Base-by-base conservation (phyloP, 2,329 filamentous ascomycete genomes). In the Botrytis pseudocinerea region DNA sequence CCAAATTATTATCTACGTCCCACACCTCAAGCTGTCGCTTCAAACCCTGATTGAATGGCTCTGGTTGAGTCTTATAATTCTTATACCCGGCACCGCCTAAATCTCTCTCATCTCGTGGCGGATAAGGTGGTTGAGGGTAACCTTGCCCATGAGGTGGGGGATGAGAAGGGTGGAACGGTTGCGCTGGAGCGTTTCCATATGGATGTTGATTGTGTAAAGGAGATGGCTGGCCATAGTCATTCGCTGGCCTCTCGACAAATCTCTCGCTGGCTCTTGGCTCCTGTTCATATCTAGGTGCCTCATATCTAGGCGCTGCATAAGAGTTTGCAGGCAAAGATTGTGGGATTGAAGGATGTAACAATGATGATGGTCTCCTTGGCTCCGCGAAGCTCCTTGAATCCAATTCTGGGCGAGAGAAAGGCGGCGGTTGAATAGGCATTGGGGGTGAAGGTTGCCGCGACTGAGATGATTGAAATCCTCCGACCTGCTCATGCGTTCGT, bases 1-100 rank as follows among this genome's bases (percentile, higher is more conserved):
- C 76, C 40, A 81, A 74, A 73, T 77, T 78, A 46, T 80, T 78
- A 61, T 81, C 79, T 69, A 80, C 79, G 69, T 79, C 77, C 75
- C 76, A 81, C 8, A 78, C 76, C 69, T 80, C 76, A 28, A 80
- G 64, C 69, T 78, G 73, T 35, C 78, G 74, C 62, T 81, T 80
- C 28, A 80, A 62, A 1, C 77, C 78, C 42, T 76, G 77, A 71
- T 78, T 78, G 3, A 73, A 74, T 22, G 74, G 70, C 16, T 73
- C 61, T 14, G 74, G 74, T 18, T 66, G 72, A 60, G 77, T 77
- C 25, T 77, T 75, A 40, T 62, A 69, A 22, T 71, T 71, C 62
- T 76, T 77, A 73, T 77, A 78, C 5, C 66, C 28, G 38, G 77
- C 20, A 35, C 76, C 77, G 14, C 70, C 70, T 4, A 71, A 25